These are phyloP conservation scores for Leavenworthia alabamica DNA, from an alignment of 345 rosid species.

Conservation along the genomic window DNA sequence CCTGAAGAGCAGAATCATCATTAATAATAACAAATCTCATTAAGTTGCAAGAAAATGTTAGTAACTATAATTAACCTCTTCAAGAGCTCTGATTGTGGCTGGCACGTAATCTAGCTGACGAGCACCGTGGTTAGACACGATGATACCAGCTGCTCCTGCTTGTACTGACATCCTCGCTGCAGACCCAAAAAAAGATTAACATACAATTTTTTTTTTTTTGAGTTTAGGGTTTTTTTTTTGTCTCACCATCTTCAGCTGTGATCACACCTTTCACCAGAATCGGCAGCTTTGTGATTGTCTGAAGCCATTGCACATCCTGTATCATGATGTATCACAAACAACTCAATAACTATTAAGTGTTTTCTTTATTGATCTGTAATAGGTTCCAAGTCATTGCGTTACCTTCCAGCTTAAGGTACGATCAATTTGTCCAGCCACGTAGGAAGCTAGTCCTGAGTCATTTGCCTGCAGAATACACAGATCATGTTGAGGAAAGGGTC, in stretches of 20 bases:
- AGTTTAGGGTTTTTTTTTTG: constrained; percentile 6
- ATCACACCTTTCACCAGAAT: constrained; percentile 77
- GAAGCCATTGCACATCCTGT: constrained; percentile 79
- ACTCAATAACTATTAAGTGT: not conserved
- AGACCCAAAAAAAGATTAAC: not conserved
- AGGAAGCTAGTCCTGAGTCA: constrained; percentile 82
- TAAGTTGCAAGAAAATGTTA: not conserved
- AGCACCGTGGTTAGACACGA: constrained; percentile 82
- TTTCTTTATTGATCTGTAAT: not conserved
- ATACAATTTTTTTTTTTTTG: not conserved
- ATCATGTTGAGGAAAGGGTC: not conserved
- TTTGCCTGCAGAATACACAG: constrained; percentile 36
- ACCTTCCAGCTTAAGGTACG: constrained; percentile 86
- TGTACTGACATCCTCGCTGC: constrained; percentile 61
- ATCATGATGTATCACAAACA: not conserved
- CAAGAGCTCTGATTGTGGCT: constrained; percentile 62
- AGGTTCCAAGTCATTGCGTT: not conserved
- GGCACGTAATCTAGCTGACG: constrained; percentile 74
- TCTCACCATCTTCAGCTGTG: constrained; percentile 75
- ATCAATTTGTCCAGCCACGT: constrained; percentile 76
- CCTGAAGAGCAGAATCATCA: constrained; percentile 27
- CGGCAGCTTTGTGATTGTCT: constrained; percentile 64
- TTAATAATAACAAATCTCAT: not conserved
- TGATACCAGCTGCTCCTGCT: constrained; percentile 72
- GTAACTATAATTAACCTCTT: constrained; percentile 47